Conservation (phyloP, 371 early-diverging fungal genomes). For the Coemansia sp. region DNA sequence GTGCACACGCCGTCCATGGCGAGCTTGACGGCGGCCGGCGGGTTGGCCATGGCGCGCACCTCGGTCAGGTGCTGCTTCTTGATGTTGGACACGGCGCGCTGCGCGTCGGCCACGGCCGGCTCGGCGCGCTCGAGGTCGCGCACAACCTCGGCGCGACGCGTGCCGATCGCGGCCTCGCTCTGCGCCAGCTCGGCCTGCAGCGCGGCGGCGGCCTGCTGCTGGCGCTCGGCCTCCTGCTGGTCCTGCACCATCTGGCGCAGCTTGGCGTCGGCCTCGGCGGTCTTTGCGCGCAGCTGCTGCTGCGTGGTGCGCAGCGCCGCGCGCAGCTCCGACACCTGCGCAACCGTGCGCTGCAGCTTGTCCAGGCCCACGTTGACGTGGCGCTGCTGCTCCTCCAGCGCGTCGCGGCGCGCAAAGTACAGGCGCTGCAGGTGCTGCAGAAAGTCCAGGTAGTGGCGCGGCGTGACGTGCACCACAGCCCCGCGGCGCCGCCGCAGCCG, state of each 20-base stretch:
- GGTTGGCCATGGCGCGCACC: slow-evolving; percentile 97
- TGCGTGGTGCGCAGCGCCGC: slow-evolving; percentile 86
- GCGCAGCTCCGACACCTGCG: slow-evolving; percentile 93
- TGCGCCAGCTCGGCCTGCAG: slow-evolving; percentile 77
- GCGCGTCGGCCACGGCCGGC: slow-evolving; percentile 96
- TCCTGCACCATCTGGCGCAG: slow-evolving; percentile 94
- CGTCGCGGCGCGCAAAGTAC: slow-evolving; percentile 90
- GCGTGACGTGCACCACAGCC: slow-evolving; percentile 84
- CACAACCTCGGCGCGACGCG: slow-evolving; percentile 80
- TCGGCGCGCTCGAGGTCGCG: slow-evolving; percentile 93
- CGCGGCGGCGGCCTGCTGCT: slow-evolving; percentile 79
- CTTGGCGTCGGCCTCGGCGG: slow-evolving; percentile 91
- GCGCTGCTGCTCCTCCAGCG: slow-evolving; percentile 97
- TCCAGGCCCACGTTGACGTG: slow-evolving; percentile 98
- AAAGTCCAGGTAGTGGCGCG: slow-evolving; percentile 97
- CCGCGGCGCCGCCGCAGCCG: slow-evolving; percentile 83
- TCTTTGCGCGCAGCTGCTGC: slow-evolving; percentile 83
- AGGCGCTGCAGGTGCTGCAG: slow-evolving; percentile 90
- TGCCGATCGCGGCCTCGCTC: slow-evolving; percentile 79
- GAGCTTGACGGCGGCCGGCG: slow-evolving; percentile 94
- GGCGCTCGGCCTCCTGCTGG: slow-evolving; percentile 94
- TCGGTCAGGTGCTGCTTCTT: slow-evolving; percentile 98
- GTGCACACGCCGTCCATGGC: slow-evolving; percentile 98
- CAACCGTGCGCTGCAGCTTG: slow-evolving; percentile 93
- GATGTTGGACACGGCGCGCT: slow-evolving; percentile 89